Evolutionary conservation across 768 basidiomycete genomes (phyloP).

Genomic region (Brasilioporus rufonigricans): DNA sequence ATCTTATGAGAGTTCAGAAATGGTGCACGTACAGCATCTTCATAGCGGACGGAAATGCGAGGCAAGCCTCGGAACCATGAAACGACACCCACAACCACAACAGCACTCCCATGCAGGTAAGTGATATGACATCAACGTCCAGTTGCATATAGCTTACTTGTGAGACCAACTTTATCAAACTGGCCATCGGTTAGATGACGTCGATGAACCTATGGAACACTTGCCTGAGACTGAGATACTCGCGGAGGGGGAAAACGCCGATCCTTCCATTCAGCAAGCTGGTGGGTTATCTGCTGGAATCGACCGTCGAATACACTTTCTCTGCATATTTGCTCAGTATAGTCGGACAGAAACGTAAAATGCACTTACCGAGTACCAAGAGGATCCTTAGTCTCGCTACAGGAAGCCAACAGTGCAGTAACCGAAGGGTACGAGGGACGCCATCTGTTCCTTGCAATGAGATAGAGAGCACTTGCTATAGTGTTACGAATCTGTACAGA

Average conservation of each 20-base stretch:
- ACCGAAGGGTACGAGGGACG: slow-evolving; percentile 61
- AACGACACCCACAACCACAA: slow-evolving; percentile 80
- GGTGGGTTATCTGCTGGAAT: slow-evolving; percentile 52
- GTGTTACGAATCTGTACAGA: slow-evolving; percentile 58
- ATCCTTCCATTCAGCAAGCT: slow-evolving; percentile 67
- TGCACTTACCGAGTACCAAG: slow-evolving; percentile 53
- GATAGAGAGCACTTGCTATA: slow-evolving; percentile 63
- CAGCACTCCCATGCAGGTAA: slow-evolving; percentile 49
- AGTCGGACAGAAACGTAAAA: background rate
- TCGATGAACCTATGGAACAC: slow-evolving; percentile 9
- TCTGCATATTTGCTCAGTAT: slow-evolving; percentile 33
- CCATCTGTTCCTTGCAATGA: slow-evolving; percentile 63
- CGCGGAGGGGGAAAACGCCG: slow-evolving; percentile 83
- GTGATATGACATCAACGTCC: slow-evolving; percentile 1
- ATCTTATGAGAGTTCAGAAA: background rate
- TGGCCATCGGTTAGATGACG: slow-evolving; percentile 30
- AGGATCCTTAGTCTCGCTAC: slow-evolving; percentile 51
- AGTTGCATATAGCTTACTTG: slow-evolving; percentile 45
- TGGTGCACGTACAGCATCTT: slow-evolving; percentile 64
- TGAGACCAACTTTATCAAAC: slow-evolving; percentile 87
- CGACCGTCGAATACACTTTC: slow-evolving; percentile 54
- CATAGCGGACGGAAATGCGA: slow-evolving; percentile 75
- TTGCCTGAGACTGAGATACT: slow-evolving; percentile 75
- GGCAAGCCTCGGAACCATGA: slow-evolving; percentile 69
- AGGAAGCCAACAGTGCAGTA: slow-evolving; percentile 54